Conservation (phyloP, 2,329 filamentous ascomycete species). For the Pleoardoris graminearum region DNA sequence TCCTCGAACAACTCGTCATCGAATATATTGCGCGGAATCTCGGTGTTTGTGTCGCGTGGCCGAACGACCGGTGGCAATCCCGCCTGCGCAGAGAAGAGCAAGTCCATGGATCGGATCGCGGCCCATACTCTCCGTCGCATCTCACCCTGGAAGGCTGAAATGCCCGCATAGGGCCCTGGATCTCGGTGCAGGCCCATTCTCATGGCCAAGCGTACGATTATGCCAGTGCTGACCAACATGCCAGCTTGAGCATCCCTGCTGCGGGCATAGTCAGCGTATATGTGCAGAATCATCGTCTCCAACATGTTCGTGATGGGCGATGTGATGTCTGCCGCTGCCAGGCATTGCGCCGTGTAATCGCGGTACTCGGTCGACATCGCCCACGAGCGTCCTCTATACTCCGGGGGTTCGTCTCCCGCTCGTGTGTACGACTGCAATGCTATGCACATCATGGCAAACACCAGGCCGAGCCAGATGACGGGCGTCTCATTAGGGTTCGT, state of each 20-base stretch:
- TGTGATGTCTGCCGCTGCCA: conserved; percentile 76
- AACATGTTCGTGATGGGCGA: conserved; percentile 73
- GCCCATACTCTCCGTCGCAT: conserved; percentile 68
- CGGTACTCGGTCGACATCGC: conserved; percentile 61
- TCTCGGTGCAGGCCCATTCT: conserved; percentile 80
- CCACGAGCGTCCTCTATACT: conserved; percentile 69
- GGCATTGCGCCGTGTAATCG: conserved; percentile 74
- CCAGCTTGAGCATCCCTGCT: conserved; percentile 74
- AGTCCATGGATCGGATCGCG: conserved; percentile 71
- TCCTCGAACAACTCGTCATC: conserved; percentile 77
- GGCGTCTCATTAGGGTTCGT: conserved; percentile 71
- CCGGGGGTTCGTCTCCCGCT: conserved; percentile 76
- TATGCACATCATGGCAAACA: conserved; percentile 76
- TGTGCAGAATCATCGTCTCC: conserved; percentile 76
- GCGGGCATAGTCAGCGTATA: conserved; percentile 74
- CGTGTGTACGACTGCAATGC: conserved; percentile 79
- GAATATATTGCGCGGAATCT: conserved; percentile 75
- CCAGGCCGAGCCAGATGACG: conserved; percentile 76
- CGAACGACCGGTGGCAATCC: conserved; percentile 68
- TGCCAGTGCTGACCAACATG: conserved; percentile 62
- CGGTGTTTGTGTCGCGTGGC: conserved; percentile 73
- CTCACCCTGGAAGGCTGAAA: conserved; percentile 76
- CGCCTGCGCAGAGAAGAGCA: conserved; percentile 76
- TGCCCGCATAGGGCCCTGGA: conserved; percentile 70
- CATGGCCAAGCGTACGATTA: conserved; percentile 66